Conservation (phyloP, 108 stramenopile genomes). For the Cyclotella cryptica region DNA sequence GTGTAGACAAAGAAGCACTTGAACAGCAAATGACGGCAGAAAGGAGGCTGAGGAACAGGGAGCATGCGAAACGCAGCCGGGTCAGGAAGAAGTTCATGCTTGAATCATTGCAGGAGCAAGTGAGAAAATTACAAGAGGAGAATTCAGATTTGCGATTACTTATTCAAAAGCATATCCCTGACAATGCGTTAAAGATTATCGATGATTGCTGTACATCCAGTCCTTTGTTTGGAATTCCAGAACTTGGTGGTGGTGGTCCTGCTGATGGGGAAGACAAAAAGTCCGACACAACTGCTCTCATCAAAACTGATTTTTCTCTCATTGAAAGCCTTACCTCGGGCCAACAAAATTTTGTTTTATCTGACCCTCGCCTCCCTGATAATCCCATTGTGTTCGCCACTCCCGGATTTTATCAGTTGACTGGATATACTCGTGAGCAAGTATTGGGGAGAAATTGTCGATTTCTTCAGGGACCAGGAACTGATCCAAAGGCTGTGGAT, state of each 20-base stretch:
- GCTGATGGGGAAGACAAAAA: slow-evolving; percentile 24
- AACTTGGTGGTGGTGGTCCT: neutral
- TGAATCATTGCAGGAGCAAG: slow-evolving; percentile 95
- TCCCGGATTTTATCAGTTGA: slow-evolving; percentile 91
- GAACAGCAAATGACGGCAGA: slow-evolving; percentile 72
- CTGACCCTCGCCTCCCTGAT: slow-evolving; percentile 97
- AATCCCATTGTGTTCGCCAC: slow-evolving; percentile 96
- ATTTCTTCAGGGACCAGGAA: slow-evolving; percentile 95
- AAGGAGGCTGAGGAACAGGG: slow-evolving; percentile 92
- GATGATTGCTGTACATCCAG: slow-evolving; percentile 76
- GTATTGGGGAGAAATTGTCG: slow-evolving; percentile 98
- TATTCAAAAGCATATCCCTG: slow-evolving; percentile 84
- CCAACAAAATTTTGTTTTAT: slow-evolving; percentile 90
- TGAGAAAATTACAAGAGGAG: slow-evolving; percentile 89
- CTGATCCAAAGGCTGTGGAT: slow-evolving; percentile 94
- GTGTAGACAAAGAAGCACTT: slow-evolving; percentile 23
- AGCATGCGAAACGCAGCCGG: slow-evolving; percentile 97
- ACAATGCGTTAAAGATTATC: slow-evolving; percentile 81
- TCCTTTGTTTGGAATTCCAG: slow-evolving; percentile 68
- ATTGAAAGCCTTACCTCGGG: slow-evolving; percentile 83
- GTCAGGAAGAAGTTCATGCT: slow-evolving; percentile 98
- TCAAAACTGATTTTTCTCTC: slow-evolving; percentile 83
- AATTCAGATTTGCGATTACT: slow-evolving; percentile 81
- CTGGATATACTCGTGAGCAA: slow-evolving; percentile 94
- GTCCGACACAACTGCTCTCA: slow-evolving; percentile 43